These are phyloP conservation scores for Paxillus ammoniavirescens DNA, from an alignment of 768 basidiomycete genomes.

Conservation along the genomic window DNA sequence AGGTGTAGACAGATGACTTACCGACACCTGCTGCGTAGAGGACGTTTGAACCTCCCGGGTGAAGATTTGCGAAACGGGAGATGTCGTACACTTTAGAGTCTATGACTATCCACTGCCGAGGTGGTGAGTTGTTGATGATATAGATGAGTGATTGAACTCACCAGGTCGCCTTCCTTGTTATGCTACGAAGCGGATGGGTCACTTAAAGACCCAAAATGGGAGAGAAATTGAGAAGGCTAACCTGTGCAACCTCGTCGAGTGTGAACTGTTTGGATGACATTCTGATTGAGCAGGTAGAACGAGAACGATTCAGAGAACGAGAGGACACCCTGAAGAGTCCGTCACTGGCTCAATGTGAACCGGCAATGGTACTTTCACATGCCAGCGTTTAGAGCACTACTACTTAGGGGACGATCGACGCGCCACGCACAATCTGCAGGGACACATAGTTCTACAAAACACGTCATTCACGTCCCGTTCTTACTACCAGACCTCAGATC, in stretches of 20 bases:
- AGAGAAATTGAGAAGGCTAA: slow-evolving; percentile 34
- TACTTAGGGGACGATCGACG: too few relatives aligned
- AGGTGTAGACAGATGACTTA: slow-evolving; percentile 28
- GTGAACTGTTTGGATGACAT: slow-evolving; percentile 39
- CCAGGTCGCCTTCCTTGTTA: slow-evolving; percentile 81
- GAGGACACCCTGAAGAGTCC: too few relatives aligned
- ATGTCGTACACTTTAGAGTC: slow-evolving; percentile 83
- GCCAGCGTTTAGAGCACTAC: too few relatives aligned
- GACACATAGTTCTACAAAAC: too few relatives aligned
- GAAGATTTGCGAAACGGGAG: slow-evolving; percentile 75
- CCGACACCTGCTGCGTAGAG: slow-evolving; percentile 65
- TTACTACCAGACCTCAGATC: too few relatives aligned
- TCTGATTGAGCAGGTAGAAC: neutral
- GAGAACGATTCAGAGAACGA: too few relatives aligned
- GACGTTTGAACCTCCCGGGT: slow-evolving; percentile 82
- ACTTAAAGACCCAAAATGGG: neutral
- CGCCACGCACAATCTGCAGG: too few relatives aligned
- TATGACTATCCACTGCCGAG: slow-evolving; percentile 70
- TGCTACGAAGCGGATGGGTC: slow-evolving; percentile 50
- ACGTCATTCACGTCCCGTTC: too few relatives aligned
- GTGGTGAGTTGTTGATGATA: slow-evolving; percentile 1
- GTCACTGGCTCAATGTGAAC: too few relatives aligned
- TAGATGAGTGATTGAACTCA: slow-evolving; percentile 30
- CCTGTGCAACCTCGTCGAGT: slow-evolving; percentile 66
- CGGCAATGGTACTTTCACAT: too few relatives aligned